phyloP scores from a whole-genome alignment of 768 basidiomycete species.

The Collybia sp. region DNA sequence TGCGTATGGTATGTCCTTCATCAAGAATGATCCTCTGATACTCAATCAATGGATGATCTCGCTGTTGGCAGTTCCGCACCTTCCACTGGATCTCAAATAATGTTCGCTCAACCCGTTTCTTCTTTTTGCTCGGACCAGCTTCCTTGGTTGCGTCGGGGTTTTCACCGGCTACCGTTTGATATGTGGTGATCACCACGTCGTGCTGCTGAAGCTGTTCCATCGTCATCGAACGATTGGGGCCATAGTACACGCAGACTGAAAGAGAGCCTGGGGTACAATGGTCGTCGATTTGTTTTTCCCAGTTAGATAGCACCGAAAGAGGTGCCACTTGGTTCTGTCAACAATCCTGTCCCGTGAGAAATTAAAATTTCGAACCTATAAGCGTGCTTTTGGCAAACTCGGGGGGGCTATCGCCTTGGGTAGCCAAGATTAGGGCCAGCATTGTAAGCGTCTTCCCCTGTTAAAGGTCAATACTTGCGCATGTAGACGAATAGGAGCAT shows the following conservation, averaged over 20 bases:
- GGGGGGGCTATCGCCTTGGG: constrained; percentile 55
- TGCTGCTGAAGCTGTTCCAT: constrained; percentile 56
- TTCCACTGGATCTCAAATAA: constrained; percentile 81
- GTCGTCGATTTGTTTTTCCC: constrained; percentile 81
- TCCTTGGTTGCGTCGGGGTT: constrained; percentile 26
- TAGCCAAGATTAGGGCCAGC: constrained; percentile 75
- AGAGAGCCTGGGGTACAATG: constrained; percentile 56
- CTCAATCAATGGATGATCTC: not conserved
- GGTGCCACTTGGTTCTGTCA: constrained; percentile 53
- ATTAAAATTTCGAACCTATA: constrained; percentile 49
- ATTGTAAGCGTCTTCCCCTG: constrained; percentile 92
- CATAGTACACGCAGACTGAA: constrained; percentile 66
- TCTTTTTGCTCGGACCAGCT: constrained; percentile 44
- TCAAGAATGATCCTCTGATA: constrained; percentile 74
- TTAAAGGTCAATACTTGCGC: constrained; percentile 1
- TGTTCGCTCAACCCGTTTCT: constrained; percentile 50
- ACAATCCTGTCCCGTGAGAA: not conserved
- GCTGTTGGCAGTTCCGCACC: constrained; percentile 29
- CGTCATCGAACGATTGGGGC: constrained; percentile 53
- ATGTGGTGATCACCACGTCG: constrained; percentile 84
- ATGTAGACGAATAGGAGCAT: not conserved
- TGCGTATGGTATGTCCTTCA: constrained; percentile 86
- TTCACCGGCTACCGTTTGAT: constrained; percentile 66
- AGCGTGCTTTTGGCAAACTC: constrained; percentile 68
- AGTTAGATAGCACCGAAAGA: constrained; percentile 81